Evolutionary conservation across 257 asterid species (phyloP).

Genomic region (Lycium barbarum): DNA sequence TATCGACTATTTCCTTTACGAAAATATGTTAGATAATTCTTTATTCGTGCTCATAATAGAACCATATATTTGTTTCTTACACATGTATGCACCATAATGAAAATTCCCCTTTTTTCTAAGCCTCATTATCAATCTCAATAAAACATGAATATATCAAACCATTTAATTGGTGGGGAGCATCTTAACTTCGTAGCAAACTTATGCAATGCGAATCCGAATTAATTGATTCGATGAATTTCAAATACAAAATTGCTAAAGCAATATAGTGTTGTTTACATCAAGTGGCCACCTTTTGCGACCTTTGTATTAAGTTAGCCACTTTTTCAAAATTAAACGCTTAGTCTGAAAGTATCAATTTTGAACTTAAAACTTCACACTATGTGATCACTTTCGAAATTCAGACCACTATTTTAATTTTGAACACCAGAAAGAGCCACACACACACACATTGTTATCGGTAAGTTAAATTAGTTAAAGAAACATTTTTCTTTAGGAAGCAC

Average conservation of each 20-base stretch:
- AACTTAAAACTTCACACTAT: no score
- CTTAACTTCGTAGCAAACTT: background rate
- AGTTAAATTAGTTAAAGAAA: conserved; percentile 2
- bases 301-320: no score
- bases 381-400: no score
- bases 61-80: no score
- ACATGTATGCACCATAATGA: background rate
- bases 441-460: background rate
- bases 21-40: no score
- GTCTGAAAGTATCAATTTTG: no score
- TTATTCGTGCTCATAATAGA: no score
- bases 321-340: no score
- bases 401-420: no score
- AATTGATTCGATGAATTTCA: background rate
- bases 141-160: background rate
- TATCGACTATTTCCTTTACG: background rate
- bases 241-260: no score
- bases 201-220: background rate
- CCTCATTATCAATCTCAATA: background rate
- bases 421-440: background rate
- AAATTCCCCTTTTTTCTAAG: background rate
- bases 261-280: no score
- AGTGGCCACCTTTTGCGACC: no score
- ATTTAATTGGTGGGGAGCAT: background rate
- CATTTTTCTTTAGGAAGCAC: background rate